Evolutionary conservation across 495 filamentous ascomycete species (phyloP).

Genomic region (Xylaria scruposa): DNA sequence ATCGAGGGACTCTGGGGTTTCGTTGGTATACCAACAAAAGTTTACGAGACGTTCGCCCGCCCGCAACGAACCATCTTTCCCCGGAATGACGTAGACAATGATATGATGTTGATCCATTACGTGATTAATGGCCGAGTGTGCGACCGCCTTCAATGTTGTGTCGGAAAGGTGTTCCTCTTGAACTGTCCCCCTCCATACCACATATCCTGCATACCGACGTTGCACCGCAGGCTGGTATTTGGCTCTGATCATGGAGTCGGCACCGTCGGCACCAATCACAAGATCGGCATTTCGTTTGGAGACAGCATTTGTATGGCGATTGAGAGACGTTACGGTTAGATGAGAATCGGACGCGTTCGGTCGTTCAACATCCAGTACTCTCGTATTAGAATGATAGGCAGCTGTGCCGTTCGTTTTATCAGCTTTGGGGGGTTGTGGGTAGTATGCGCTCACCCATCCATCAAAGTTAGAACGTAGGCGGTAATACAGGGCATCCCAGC

Average conservation of each 20-base stretch:
- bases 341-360: not conserved
- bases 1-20: constrained; percentile 41
- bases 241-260: constrained; percentile 31
- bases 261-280: not conserved
- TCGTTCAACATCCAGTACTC: constrained; percentile 15
- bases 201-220: constrained; percentile 56
- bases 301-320: constrained; percentile 5
- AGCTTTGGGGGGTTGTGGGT: constrained; percentile 24
- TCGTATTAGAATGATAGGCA: constrained; percentile 5
- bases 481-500: constrained; percentile 40
- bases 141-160: constrained; percentile 35
- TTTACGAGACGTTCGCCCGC: constrained; percentile 50
- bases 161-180: constrained; percentile 43
- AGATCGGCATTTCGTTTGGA: constrained; percentile 16
- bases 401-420: not conserved
- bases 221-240: constrained; percentile 26
- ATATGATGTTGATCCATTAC: not conserved
- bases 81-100: constrained; percentile 53
- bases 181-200: constrained; percentile 54
- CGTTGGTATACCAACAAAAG: constrained; percentile 54
- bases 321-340: not conserved
- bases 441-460: constrained; percentile 28
- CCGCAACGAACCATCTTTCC: constrained; percentile 45
- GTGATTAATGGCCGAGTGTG: not conserved
- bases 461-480: constrained; percentile 39